These are phyloP conservation scores for Acanthamoeba sp. DNA, from an alignment of 208 protist genomes.

Conservation along the genomic window DNA sequence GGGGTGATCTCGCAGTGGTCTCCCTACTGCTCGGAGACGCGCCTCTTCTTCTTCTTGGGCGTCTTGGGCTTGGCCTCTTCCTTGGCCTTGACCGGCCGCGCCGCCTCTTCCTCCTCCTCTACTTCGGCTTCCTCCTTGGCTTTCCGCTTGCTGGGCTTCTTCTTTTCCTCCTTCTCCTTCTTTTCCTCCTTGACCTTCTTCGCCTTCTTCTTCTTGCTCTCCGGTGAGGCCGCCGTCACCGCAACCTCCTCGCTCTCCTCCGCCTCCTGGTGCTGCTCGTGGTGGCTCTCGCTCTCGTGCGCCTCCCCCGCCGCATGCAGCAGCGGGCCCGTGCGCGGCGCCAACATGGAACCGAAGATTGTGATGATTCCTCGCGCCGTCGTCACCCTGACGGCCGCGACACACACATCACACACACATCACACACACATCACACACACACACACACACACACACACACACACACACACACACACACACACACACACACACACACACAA, in stretches of 20 bases:
- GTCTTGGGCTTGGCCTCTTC: neutral
- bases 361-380: conserved; percentile 39
- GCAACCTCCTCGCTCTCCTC: neutral
- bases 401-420: neutral
- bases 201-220: neutral
- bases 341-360: conserved; percentile 23
- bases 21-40: neutral
- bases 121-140: neutral
- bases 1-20: too few species aligned
- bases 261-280: neutral
- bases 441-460: neutral
- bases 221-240: neutral
- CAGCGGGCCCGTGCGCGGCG: neutral
- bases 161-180: neutral
- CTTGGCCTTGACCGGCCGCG: neutral
- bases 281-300: neutral
- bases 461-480: neutral
- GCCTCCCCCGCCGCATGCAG: too few species aligned
- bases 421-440: neutral
- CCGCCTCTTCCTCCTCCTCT: neutral
- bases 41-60: conserved; percentile 32
- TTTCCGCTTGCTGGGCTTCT: conserved; percentile 15
- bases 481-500: neutral
- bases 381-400: neutral
- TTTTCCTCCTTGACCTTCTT: neutral